Percentiles rank a stretch among this genome's conserved stretches.
Evolutionary conservation across 345 rosid genomes (phyloP).

Genomic region (Brassica cretica): DNA sequence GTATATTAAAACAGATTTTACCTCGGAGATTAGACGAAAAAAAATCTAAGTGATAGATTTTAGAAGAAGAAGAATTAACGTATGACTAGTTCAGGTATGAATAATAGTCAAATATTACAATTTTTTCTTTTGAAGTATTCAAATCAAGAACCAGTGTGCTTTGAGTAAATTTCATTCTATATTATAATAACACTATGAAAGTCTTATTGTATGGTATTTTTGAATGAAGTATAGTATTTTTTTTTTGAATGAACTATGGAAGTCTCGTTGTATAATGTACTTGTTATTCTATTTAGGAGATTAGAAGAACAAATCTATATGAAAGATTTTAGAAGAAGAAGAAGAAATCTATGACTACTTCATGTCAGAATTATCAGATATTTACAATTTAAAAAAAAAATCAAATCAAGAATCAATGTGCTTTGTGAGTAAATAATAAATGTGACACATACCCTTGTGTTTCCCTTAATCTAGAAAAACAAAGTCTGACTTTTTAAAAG

Average conservation of each 20-base stretch:
- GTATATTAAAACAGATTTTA: conserved; percentile 5
- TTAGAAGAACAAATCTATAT: conserved; percentile 16
- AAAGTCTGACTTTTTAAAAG: conserved; percentile 12
- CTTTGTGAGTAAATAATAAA: conserved; percentile 13
- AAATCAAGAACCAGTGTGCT: conserved; percentile 12
- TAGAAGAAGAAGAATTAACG: conserved; percentile 4
- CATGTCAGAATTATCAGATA: conserved; percentile 17
- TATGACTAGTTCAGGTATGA: conserved; percentile 23
- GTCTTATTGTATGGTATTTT: not conserved
- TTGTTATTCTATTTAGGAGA: not conserved
- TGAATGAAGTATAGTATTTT: too few species aligned
- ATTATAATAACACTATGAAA: not conserved
- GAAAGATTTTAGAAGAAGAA: conserved; percentile 6
- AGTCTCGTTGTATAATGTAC: not conserved
- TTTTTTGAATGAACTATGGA: not conserved
- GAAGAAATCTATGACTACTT: conserved; percentile 29
- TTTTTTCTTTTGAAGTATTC: not conserved
- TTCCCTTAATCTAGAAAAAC: conserved; percentile 24
- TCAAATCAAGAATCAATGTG: conserved; percentile 15
- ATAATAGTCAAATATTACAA: not conserved
- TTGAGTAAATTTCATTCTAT: conserved; percentile 20
- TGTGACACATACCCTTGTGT: conserved; percentile 13
- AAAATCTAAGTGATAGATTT: conserved; percentile 15
- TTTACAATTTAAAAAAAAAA: not conserved
- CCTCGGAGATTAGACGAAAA: not conserved